Percentiles rank a stretch among this genome's conserved stretches.
phyloP scores from a whole-genome alignment of 345 rosid genomes.

The Linum trigynum region DNA sequence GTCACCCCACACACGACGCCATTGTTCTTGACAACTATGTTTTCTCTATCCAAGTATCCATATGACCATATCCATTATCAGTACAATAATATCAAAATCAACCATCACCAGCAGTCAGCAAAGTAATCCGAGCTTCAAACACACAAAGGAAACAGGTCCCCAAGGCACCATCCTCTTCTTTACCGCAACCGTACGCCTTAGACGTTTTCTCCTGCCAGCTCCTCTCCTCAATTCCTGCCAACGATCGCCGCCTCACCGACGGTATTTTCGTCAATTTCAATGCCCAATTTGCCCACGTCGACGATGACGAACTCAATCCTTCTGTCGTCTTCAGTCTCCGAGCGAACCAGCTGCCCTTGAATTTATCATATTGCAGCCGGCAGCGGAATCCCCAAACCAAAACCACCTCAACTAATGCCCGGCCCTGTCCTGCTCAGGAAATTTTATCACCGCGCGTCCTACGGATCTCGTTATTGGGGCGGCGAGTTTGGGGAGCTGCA shows the following conservation, averaged over 20 bases:
- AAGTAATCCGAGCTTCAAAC: too few relatives aligned
- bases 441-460: conserved; percentile 57
- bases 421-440: conserved; percentile 47
- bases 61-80: too few relatives aligned
- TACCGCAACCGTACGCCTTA: conserved; percentile 72
- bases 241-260: conserved; percentile 52
- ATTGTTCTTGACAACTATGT: too few relatives aligned
- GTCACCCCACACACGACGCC: too few relatives aligned
- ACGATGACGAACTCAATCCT: conserved; percentile 17
- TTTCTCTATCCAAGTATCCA: too few relatives aligned
- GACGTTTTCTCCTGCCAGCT: conserved; percentile 47
- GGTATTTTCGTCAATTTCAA: conserved; percentile 66
- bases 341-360: conserved; percentile 44
- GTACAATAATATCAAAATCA: too few relatives aligned
- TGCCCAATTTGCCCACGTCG: conserved; percentile 38
- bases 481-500: conserved; percentile 70
- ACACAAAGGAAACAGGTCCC: conserved; percentile 30
- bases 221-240: conserved; percentile 13
- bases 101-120: too few relatives aligned
- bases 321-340: conserved; percentile 54
- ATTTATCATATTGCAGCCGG: conserved; percentile 28
- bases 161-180: conserved; percentile 57
- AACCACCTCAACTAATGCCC: conserved; percentile 62
- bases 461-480: conserved; percentile 60
- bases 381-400: conserved; percentile 26